A percentile compares a stretch with the other conserved stretches of the same genome.
These are phyloP conservation scores for Acanthamoeba divionensis DNA, from an alignment of 208 protist genomes.

Conservation along the genomic window DNA sequence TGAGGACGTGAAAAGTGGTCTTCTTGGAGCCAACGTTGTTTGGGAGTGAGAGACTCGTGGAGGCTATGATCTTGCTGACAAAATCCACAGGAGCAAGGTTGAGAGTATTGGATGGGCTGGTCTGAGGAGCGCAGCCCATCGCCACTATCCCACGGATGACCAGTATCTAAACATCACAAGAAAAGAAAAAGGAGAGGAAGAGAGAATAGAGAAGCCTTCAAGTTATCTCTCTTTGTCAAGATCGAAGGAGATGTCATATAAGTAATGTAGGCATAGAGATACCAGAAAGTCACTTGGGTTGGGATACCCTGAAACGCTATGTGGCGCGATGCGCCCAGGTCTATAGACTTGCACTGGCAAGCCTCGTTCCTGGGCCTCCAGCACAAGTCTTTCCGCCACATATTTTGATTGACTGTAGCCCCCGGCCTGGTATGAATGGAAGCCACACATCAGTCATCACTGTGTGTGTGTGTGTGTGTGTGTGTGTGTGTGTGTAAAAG, in stretches of 20 bases:
- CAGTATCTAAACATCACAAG: too few species aligned
- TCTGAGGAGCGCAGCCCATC: neutral
- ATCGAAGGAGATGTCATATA: neutral
- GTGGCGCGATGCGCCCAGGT: neutral
- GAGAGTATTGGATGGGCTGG: neutral
- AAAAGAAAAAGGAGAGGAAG: too few species aligned
- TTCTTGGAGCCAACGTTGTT: neutral
- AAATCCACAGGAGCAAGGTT: slow-evolving; percentile 38
- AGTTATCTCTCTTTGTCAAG: too few species aligned
- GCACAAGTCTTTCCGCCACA: neutral
- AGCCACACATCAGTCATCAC: neutral
- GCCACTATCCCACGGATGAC: neutral
- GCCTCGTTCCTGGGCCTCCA: neutral
- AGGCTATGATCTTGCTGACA: neutral
- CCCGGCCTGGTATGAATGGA: neutral
- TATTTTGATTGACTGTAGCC: slow-evolving; percentile 10
- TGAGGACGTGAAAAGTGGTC: neutral
- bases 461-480: neutral
- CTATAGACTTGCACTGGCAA: neutral
- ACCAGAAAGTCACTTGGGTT: slow-evolving; percentile 28
- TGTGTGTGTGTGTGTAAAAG: too few species aligned
- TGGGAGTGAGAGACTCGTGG: neutral
- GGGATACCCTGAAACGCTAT: neutral
- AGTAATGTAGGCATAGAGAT: neutral
- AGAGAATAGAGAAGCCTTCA: neutral